Conservation (phyloP, 2,329 filamentous ascomycete species). For the Endoconidiophora laricicola region DNA sequence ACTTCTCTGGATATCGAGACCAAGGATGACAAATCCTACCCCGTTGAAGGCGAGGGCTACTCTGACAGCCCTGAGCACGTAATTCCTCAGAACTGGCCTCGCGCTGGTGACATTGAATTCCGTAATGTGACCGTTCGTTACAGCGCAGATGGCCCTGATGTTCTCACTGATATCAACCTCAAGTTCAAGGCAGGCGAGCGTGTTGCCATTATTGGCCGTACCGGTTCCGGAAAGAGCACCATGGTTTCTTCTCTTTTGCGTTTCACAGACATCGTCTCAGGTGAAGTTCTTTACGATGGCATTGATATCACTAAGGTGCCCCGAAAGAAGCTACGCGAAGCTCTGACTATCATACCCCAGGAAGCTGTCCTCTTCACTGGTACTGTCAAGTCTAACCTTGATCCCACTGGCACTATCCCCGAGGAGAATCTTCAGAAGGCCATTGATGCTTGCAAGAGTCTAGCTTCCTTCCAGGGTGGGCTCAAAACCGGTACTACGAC, state of each 20-base stretch:
- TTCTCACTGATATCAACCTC: constrained; percentile 27
- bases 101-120: constrained; percentile 22
- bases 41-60: constrained; percentile 16
- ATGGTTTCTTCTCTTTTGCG: constrained; percentile 30
- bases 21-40: constrained; percentile 18
- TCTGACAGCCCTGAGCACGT: constrained; percentile 16
- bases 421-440: constrained; percentile 39
- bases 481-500: constrained; percentile 15
- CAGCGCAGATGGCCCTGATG: constrained; percentile 22
- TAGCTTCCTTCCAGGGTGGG: constrained; percentile 25
- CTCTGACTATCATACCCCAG: constrained; percentile 32
- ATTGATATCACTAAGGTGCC: constrained; percentile 28
- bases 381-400: constrained; percentile 32
- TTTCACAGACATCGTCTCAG: constrained; percentile 26
- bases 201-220: constrained; percentile 57
- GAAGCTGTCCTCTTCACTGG: constrained; percentile 33
- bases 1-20: constrained; percentile 22
- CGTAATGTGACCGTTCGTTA: constrained; percentile 24
- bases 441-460: constrained; percentile 35
- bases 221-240: constrained; percentile 60
- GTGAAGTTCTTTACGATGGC: constrained; percentile 29
- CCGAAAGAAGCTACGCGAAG: constrained; percentile 27
- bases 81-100: constrained; percentile 21
- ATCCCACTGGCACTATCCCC: constrained; percentile 34
- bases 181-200: constrained; percentile 42